Percentiles rank a stretch among this genome's conserved stretches.
phyloP scores from a whole-genome alignment of 148 eudicot species.

The Agrostemma githago region DNA sequence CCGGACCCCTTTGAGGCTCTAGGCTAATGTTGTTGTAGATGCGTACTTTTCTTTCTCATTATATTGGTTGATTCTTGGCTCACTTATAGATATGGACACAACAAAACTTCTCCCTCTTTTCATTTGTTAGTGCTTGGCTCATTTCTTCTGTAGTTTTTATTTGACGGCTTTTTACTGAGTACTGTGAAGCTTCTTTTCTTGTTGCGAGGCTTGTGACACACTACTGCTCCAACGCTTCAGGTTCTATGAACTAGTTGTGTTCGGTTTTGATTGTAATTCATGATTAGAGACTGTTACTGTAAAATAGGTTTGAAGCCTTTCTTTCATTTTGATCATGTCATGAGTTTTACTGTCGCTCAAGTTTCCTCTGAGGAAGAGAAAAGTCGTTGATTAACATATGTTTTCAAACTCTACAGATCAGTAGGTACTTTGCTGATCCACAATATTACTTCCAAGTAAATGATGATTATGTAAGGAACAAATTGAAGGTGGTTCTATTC shows the following conservation, averaged over 20 bases:
- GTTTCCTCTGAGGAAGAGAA: neutral
- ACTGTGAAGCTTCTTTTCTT: neutral
- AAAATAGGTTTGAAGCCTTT: neutral
- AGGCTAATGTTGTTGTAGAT: neutral
- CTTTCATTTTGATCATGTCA: neutral
- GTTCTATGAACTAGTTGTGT: neutral
- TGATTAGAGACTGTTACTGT: neutral
- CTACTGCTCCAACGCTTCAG: neutral
- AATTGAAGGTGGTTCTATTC: slow-evolving; percentile 83
- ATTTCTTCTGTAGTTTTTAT: neutral
- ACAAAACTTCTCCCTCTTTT: neutral
- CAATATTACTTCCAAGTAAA: slow-evolving; percentile 98
- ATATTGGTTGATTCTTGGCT: too few relatives aligned
- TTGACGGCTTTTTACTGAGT: neutral
- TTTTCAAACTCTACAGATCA: slow-evolving; percentile 45
- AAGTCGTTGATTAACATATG: neutral
- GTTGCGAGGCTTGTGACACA: neutral
- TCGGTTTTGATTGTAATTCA: too few relatives aligned
- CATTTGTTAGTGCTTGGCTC: neutral
- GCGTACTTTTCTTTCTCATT: neutral
- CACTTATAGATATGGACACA: too few relatives aligned
- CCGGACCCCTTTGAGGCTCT: neutral
- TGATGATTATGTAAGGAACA: slow-evolving; percentile 92
- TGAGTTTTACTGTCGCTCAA: neutral
- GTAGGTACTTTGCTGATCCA: slow-evolving; percentile 85